Conservation (phyloP, 2,329 filamentous ascomycete species). For the Scytalidium sp. region DNA sequence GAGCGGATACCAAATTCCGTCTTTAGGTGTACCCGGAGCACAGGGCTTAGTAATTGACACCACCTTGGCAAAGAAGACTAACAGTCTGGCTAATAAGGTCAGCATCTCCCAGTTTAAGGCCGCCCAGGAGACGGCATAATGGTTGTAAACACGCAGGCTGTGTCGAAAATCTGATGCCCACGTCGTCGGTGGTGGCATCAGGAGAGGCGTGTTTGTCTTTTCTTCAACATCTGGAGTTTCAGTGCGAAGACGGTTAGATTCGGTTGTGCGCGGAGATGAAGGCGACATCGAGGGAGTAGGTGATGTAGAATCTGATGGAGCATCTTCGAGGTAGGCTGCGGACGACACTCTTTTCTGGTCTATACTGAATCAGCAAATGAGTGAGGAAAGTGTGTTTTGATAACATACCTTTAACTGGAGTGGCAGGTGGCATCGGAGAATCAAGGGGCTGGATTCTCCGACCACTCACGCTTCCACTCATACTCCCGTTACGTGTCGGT, state of each 20-base stretch:
- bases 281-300: slow-evolving; percentile 13
- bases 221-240: neutral
- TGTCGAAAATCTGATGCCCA: slow-evolving; percentile 25
- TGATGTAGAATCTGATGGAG: slow-evolving; percentile 13
- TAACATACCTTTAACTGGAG: slow-evolving; percentile 22
- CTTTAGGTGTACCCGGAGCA: slow-evolving; percentile 65
- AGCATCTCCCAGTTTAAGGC: slow-evolving; percentile 27
- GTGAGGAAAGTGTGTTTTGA: neutral
- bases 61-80: slow-evolving; percentile 68
- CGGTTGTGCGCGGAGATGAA: slow-evolving; percentile 15
- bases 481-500: slow-evolving; percentile 17
- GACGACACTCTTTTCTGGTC: slow-evolving; percentile 20
- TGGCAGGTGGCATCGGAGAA: slow-evolving; percentile 24
- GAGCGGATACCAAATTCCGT: slow-evolving; percentile 64
- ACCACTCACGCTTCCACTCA: slow-evolving; percentile 16
- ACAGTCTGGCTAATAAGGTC: slow-evolving; percentile 46
- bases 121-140: slow-evolving; percentile 31
- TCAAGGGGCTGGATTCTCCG: slow-evolving; percentile 28
- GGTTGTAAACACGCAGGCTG: slow-evolving; percentile 25
- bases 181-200: slow-evolving; percentile 37
- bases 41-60: slow-evolving; percentile 64
- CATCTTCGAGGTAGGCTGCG: slow-evolving; percentile 26
- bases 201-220: slow-evolving; percentile 30
- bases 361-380: slow-evolving; percentile 2
- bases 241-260: slow-evolving; percentile 9